phyloP scores from a whole-genome alignment of 2,329 filamentous ascomycete genomes.

The Aureobasidium zeae region DNA sequence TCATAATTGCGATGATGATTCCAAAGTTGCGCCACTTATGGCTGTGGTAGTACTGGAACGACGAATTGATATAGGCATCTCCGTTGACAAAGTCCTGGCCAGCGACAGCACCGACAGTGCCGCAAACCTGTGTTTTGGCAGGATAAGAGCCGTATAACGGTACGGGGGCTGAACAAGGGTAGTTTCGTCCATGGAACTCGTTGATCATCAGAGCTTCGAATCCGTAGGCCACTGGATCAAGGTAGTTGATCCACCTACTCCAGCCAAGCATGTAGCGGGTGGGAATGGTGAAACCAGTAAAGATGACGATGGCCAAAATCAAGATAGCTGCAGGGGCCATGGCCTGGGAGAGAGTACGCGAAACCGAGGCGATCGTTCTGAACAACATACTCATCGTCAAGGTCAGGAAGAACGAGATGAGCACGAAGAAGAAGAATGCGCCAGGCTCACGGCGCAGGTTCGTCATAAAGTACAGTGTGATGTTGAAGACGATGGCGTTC shows the following conservation, averaged over 20 bases:
- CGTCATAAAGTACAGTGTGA: conserved; percentile 79
- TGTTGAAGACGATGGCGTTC: conserved; percentile 69
- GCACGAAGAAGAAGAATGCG: conserved; percentile 75
- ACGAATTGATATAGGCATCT: conserved; percentile 28
- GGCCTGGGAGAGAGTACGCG: conserved; percentile 54
- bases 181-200: conserved; percentile 62
- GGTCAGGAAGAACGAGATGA: conserved; percentile 65
- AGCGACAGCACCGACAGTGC: conserved; percentile 33
- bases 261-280: conserved; percentile 61
- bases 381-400: conserved; percentile 81
- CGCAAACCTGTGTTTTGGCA: conserved; percentile 31
- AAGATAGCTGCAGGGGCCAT: conserved; percentile 48
- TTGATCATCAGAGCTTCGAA: conserved; percentile 68
- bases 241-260: conserved; percentile 73
- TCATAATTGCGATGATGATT: conserved; percentile 38
- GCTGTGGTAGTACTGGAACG: conserved; percentile 27
- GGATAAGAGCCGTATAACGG: conserved; percentile 34
- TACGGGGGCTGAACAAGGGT: conserved; percentile 40
- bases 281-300: conserved; percentile 56
- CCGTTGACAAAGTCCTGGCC: conserved; percentile 33
- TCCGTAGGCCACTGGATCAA: conserved; percentile 69
- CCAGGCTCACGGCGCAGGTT: conserved; percentile 65
- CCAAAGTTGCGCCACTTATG: conserved; percentile 42
- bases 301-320: conserved; percentile 56
- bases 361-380: conserved; percentile 67